Evolutionary conservation across 768 basidiomycete species (phyloP), one percentile per base, ranked within the genome.

Genomic region (Mycena epipterygia): DNA sequence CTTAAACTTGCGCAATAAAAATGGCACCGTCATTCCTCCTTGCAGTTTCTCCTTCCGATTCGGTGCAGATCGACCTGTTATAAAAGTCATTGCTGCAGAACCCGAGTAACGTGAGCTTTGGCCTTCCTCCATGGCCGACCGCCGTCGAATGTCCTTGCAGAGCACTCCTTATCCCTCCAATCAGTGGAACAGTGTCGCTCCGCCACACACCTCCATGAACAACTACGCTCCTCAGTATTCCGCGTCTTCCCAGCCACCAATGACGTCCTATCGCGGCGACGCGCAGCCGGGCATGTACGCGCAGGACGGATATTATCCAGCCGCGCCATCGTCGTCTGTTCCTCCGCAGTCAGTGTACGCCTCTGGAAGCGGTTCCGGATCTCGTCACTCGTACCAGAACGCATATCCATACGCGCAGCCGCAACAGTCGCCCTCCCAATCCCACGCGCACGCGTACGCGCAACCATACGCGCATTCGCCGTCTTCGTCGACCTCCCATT

Each of bases 161-260:
- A 79, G 79, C 73, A 66, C 74, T 41, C 52, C 62, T 33, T 78
- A 81, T 74, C 73, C 83, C 60, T 69, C 81, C 51, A 72, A 67
- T 52, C 80, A 85, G 48, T 86, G 85, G 84, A 80, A 73, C 70
- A 69, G 72, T 49, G 72, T 64, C 46, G 70, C 77, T 49, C 80
- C 82, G 57, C 80, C 81, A 48, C 68, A 71, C 39, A 30, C 67
- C 21, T 64, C 73, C 30, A 67, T 73, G 58, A 74, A 75, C 69
- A 61, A 77, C 60, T 80, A 81, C 60, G 67, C 79, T 21, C 66
- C 79, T 13, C 27, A 52, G 5, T 66, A 68, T 46, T 58, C 64
- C 35, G 55, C 63, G 37, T 52, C 68, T 32, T 42, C 51, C 3
- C 74, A 72, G 57, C 67, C 67, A 49, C 72, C 61, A 41, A 51